phyloP scores from a whole-genome alignment of 441 rosid species.

The Heliophila coronopifolia region DNA sequence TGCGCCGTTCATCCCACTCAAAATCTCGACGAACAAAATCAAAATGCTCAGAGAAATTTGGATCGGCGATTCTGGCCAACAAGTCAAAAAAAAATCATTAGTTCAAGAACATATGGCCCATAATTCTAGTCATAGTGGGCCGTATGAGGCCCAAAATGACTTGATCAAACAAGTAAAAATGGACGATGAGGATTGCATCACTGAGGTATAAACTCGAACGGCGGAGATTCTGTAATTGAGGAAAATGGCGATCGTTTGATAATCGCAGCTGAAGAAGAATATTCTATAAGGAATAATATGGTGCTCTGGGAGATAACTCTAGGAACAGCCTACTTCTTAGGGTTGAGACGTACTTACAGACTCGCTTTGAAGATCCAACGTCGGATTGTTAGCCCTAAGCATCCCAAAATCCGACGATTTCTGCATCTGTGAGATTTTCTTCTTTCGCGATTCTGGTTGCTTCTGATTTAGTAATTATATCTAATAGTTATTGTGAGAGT shows the following conservation, averaged over 20 bases:
- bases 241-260: not conserved
- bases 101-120: too few relatives aligned
- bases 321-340: slow-evolving; percentile 83
- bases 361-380: slow-evolving; percentile 74
- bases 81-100: too few relatives aligned
- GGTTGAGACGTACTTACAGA: slow-evolving; percentile 64
- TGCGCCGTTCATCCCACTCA: slow-evolving; percentile 50
- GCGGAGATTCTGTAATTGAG: not conserved
- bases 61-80: too few relatives aligned
- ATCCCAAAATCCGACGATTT: slow-evolving; percentile 53
- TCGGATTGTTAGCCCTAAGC: slow-evolving; percentile 50
- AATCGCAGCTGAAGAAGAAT: not conserved
- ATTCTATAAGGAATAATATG: slow-evolving; percentile 35
- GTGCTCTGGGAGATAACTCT: slow-evolving; percentile 92
- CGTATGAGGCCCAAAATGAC: too few relatives aligned
- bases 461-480: not conserved
- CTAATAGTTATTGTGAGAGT: not conserved
- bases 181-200: too few relatives aligned
- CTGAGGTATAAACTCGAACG: not conserved
- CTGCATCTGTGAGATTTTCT: slow-evolving; percentile 40
- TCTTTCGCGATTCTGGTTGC: not conserved
- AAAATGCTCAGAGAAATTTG: not conserved
- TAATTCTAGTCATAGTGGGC: too few relatives aligned
- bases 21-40: too few relatives aligned
- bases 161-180: too few relatives aligned